These are phyloP conservation scores for Somion occarium DNA, from an alignment of 1,284 basidiomycete genomes.

Conservation along the genomic window DNA sequence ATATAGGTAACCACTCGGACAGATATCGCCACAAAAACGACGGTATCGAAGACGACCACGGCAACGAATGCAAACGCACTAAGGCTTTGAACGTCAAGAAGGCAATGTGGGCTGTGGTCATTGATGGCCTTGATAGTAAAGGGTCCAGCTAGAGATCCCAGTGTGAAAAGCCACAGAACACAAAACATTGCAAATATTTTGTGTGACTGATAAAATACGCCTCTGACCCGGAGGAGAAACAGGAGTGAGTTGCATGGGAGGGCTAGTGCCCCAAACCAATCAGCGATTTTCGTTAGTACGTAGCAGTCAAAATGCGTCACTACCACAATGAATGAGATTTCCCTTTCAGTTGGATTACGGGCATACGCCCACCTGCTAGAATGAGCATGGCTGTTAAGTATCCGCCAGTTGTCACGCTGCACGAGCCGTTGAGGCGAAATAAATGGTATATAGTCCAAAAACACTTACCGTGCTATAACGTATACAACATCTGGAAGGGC, in stretches of 20 bases:
- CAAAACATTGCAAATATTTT: neutral
- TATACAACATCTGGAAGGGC: constrained; percentile 7
- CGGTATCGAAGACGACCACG: constrained; percentile 4
- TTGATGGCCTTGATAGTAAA: constrained; percentile 14
- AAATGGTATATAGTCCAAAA: neutral
- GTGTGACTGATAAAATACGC: neutral
- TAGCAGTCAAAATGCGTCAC: neutral
- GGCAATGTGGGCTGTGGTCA: constrained; percentile 13
- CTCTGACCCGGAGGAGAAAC: constrained; percentile 6
- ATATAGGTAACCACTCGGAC: neutral
- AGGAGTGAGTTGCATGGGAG: constrained; percentile 5
- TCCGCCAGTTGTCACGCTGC: constrained; percentile 3
- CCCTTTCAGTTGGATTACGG: neutral
- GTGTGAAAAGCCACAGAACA: constrained; percentile 2
- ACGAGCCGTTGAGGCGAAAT: neutral
- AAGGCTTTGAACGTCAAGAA: constrained; percentile 1
- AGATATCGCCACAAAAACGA: constrained; percentile 5
- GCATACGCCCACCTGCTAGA: constrained; percentile 6
- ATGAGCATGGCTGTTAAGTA: constrained; percentile 5
- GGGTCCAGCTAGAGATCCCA: neutral
- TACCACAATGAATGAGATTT: neutral
- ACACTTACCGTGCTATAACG: constrained; percentile 11
- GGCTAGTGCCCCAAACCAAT: constrained; percentile 1
- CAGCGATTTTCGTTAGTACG: constrained; percentile 2
- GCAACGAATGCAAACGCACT: constrained; percentile 2